Conservation (phyloP, 345 rosid species). For the Hypericum perforatum region DNA sequence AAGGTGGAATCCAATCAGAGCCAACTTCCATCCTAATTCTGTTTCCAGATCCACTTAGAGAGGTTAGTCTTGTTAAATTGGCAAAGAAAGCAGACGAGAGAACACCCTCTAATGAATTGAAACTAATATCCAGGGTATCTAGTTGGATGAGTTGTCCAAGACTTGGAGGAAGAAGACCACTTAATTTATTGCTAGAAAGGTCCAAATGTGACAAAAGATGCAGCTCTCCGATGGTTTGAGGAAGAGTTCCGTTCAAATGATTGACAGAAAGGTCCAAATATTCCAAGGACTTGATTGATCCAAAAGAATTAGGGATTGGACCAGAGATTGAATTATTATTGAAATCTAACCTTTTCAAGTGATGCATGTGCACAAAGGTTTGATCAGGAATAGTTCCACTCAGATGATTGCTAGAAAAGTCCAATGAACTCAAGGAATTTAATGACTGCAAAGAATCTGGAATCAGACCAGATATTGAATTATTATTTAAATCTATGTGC, state of each 20-base stretch:
- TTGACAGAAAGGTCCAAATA: constrained; percentile 9
- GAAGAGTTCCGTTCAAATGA: constrained; percentile 13
- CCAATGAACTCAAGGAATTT: constrained; percentile 4
- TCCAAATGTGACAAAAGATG: background rate
- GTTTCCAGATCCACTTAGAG: background rate
- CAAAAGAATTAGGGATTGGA: constrained; percentile 11
- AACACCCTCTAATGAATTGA: constrained; percentile 4
- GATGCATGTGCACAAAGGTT: constrained; percentile 5
- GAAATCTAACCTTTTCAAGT: constrained; percentile 1
- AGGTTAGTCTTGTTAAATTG: background rate
- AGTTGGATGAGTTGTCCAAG: constrained; percentile 10
- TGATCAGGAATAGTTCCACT: constrained; percentile 13
- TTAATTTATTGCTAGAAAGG: constrained; percentile 10
- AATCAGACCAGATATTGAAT: constrained; percentile 18
- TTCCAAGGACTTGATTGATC: constrained; percentile 8
- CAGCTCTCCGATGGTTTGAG: constrained; percentile 3
- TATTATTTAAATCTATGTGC: background rate
- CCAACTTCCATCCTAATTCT: background rate
- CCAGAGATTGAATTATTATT: constrained; percentile 14
- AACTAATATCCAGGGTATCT: background rate
- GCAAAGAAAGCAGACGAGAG: background rate
- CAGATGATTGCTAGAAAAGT: constrained; percentile 9
- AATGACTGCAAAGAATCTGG: constrained; percentile 10
- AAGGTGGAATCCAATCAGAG: constrained; percentile 6
- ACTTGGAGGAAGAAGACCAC: constrained; percentile 14